Conservation (phyloP, 2,329 filamentous ascomycete species). For the Cladophialophora chaetospira region DNA sequence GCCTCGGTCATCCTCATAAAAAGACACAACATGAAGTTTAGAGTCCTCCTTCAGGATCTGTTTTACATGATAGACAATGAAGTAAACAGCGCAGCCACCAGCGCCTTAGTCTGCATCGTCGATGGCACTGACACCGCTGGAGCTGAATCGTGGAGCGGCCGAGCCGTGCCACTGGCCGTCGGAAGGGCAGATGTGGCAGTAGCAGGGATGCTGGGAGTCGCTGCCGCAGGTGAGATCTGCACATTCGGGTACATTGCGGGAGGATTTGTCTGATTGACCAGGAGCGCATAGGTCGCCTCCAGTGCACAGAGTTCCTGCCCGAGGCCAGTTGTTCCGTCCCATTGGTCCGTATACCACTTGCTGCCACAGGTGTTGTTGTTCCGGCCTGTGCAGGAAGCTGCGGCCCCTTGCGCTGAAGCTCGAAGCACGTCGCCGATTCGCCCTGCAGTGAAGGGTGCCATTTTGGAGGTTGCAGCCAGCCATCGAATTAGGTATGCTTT, state of each 20-base stretch:
- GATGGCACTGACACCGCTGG: not conserved
- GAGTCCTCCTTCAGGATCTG: not conserved
- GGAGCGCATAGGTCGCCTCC: constrained; percentile 51
- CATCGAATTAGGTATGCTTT: constrained; percentile 71
- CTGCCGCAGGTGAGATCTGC: constrained; percentile 14
- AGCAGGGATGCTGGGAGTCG: constrained; percentile 10
- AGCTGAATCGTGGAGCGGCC: constrained; percentile 26
- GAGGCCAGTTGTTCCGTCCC: constrained; percentile 62
- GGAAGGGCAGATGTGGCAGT: constrained; percentile 18
- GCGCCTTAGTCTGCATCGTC: constrained; percentile 15
- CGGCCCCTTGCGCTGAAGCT: constrained; percentile 59
- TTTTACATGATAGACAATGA: constrained; percentile 9
- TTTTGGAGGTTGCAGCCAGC: constrained; percentile 61
- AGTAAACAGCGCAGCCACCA: constrained; percentile 14
- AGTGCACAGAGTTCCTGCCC: constrained; percentile 70
- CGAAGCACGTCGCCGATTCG: constrained; percentile 60
- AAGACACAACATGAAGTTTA: not conserved
- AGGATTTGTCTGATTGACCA: constrained; percentile 32
- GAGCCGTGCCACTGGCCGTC: constrained; percentile 11
- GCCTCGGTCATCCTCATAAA: not conserved
- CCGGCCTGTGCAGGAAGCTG: constrained; percentile 61
- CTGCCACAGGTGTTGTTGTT: constrained; percentile 64
- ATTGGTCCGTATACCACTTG: constrained; percentile 59
- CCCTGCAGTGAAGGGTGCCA: constrained; percentile 62
- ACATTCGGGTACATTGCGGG: constrained; percentile 24